Base-by-base conservation (phyloP, 495 filamentous ascomycete species). In the Hypoxylon subgilvum region DNA sequence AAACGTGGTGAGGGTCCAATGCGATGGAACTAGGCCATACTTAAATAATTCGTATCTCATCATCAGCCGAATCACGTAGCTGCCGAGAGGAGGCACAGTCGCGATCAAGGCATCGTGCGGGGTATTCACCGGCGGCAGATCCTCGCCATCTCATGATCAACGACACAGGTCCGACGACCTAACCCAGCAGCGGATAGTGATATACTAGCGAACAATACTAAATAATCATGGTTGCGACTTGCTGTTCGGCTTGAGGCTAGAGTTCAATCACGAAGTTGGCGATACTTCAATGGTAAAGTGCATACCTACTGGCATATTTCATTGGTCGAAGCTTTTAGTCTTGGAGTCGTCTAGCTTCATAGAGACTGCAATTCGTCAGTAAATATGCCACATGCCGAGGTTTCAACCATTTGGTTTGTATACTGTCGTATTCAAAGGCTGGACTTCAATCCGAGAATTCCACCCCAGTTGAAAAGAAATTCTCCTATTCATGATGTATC, bases 21-120 rank as follows among this genome's bases (percentile, higher is more conserved):
- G n/a, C n/a, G n/a, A n/a, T n/a, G 19, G 34, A 32, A 21, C 9
- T 25, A 22, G 1, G 21, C 30, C 7, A 50, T 6, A 18, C 27
- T 57, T 46, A 57, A 50, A 66, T 60, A 52, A 13, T 12, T 32
- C 40, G 18, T 43, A 34, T 10, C 3, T n/a, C 14, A 16, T 22
- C 38, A 16, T 14, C 19, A 44, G 51, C 48, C 57, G 58, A 63
- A 63, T 65, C 58, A 63, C 7, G 35, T 47, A 66, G 44, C 31
- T 69, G 61, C 66, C 66, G 64, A 64, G 31, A 43, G 23, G 22
- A 64, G 30, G 30, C 42, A 38, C 39, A 44, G 16, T 27, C 43
- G 13, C 53, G 22, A 63, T 2, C 60, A 63, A 44, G 53, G 61
- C 40, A 48, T 22, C 27, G 54, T 64, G 61, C 61, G 61, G 61